phyloP scores from a whole-genome alignment of 2,329 filamentous ascomycete genomes.

The Trichothecium roseum region DNA sequence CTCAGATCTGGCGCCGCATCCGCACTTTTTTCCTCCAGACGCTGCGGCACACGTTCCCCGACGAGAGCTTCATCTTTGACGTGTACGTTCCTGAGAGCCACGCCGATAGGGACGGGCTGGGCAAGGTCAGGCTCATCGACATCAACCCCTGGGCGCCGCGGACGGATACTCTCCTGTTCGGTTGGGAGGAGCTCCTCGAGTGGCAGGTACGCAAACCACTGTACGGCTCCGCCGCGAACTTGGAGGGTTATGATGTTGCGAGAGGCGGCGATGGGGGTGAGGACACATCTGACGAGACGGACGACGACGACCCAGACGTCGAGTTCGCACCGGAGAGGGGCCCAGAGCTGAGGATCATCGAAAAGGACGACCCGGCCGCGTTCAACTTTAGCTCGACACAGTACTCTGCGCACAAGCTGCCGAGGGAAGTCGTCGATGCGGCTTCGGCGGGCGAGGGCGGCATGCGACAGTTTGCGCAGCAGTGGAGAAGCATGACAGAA shows the following conservation, averaged over 20 bases:
- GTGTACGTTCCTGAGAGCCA: slow-evolving; percentile 72
- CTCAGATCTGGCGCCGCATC: slow-evolving; percentile 57
- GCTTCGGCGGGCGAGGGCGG: slow-evolving; percentile 59
- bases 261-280: not conserved
- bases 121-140: slow-evolving; percentile 77
- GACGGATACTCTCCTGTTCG: slow-evolving; percentile 83
- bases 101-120: slow-evolving; percentile 46
- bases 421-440: slow-evolving; percentile 78
- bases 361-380: slow-evolving; percentile 77
- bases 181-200: slow-evolving; percentile 76
- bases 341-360: slow-evolving; percentile 74
- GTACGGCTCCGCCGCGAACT: slow-evolving; percentile 30
- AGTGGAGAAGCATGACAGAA: slow-evolving; percentile 56
- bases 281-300: slow-evolving; percentile 20
- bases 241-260: slow-evolving; percentile 8
- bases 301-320: slow-evolving; percentile 26
- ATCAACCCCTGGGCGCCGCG: slow-evolving; percentile 89
- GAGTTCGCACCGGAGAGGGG: slow-evolving; percentile 45
- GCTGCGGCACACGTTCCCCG: slow-evolving; percentile 69
- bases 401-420: slow-evolving; percentile 92
- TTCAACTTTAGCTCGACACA: slow-evolving; percentile 77
- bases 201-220: slow-evolving; percentile 52
- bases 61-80: slow-evolving; percentile 79
- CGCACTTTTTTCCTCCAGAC: slow-evolving; percentile 67
- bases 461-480: slow-evolving; percentile 68